Percentiles rank a stretch among this genome's conserved stretches.
Conservation (phyloP, 306 rosid species). For the Psophocarpus tetragonolobus region DNA sequence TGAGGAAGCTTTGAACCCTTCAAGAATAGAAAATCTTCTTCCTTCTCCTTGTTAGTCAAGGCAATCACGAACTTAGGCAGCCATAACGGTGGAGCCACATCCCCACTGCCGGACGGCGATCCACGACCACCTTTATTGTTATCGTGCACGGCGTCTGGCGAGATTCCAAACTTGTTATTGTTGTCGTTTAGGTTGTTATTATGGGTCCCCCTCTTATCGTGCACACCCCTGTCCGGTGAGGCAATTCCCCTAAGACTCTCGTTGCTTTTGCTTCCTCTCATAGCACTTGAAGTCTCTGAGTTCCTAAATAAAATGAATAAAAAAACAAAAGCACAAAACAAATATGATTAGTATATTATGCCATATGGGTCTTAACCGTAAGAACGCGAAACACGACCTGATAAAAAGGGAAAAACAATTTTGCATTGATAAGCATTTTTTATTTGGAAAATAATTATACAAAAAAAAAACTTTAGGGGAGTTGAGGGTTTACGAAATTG, state of each 20-base stretch:
- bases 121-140: constrained; percentile 79
- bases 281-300: constrained; percentile 67
- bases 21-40: constrained; percentile 88
- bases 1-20: constrained; percentile 92
- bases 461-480: constrained; percentile 11
- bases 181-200: constrained; percentile 38
- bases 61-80: constrained; percentile 92
- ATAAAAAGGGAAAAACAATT: constrained; percentile 19
- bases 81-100: constrained; percentile 67
- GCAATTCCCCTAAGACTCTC: constrained; percentile 72
- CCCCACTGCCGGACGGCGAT: constrained; percentile 88
- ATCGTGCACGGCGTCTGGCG: constrained; percentile 87
- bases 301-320: constrained; percentile 48
- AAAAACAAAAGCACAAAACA: neutral
- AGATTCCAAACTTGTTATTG: constrained; percentile 60
- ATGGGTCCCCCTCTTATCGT: constrained; percentile 71
- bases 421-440: neutral
- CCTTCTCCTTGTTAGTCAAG: constrained; percentile 91
- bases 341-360: neutral
- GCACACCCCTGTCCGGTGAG: constrained; percentile 87
- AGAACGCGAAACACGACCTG: neutral
- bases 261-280: constrained; percentile 90
- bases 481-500: constrained; percentile 55
- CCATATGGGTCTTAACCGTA: constrained; percentile 4
- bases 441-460: neutral